A percentile compares a stretch with the other conserved stretches of the same genome.
Conservation (phyloP, 331 rosid genomes). For the Ulmus americana region DNA sequence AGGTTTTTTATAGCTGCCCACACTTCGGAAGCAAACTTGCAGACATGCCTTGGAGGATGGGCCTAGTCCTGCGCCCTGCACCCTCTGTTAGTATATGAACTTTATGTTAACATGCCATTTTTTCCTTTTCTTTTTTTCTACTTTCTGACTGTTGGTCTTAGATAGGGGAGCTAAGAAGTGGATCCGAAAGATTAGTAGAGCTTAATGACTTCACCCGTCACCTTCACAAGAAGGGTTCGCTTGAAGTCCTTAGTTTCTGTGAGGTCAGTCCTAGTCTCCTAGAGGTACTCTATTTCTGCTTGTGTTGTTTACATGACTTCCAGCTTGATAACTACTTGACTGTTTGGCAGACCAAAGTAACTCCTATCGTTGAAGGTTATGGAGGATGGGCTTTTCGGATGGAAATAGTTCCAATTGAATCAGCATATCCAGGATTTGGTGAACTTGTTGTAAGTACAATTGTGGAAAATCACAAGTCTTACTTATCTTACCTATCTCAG, state of each 20-base stretch:
- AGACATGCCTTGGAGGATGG: conserved; percentile 98
- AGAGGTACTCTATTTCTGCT: conserved; percentile 14
- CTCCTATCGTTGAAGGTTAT: conserved; percentile 94
- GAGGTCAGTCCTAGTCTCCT: conserved; percentile 48
- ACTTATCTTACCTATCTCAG: too few species aligned
- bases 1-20: conserved; percentile 98
- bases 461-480: background rate
- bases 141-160: conserved; percentile 22
- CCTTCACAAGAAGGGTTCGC: conserved; percentile 69
- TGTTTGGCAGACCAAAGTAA: conserved; percentile 84
- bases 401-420: conserved; percentile 95
- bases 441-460: conserved; percentile 82
- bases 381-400: conserved; percentile 98
- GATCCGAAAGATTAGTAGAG: conserved; percentile 72
- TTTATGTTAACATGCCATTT: background rate
- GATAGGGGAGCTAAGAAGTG: conserved; percentile 96
- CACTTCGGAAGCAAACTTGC: conserved; percentile 99
- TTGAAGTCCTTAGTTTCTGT: conserved; percentile 91
- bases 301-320: background rate
- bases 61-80: conserved; percentile 83
- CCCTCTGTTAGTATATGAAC: conserved; percentile 62
- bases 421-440: conserved; percentile 97
- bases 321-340: conserved; percentile 28
- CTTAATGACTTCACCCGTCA: conserved; percentile 78
- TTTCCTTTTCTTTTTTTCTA: background rate